phyloP scores from a whole-genome alignment of 1,139 yeast genomes.

The Pneumocystis murina region DNA sequence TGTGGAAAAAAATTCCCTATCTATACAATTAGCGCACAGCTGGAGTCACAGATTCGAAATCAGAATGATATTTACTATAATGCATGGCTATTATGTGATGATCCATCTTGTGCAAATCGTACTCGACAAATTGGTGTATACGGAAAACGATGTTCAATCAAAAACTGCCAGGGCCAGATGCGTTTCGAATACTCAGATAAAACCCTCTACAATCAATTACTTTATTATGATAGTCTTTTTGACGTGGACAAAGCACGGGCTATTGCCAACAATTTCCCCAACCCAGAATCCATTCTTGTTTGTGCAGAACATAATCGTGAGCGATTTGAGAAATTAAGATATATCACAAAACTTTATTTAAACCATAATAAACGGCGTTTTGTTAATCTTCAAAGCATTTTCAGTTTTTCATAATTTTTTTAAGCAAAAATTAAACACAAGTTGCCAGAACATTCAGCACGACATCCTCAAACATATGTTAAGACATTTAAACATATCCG shows the following conservation, averaged over 20 bases:
- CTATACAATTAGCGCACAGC: slow-evolving; percentile 49
- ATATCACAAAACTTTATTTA: slow-evolving; percentile 62
- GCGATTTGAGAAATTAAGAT: slow-evolving; percentile 40
- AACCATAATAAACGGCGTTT: slow-evolving; percentile 78
- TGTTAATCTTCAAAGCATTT: slow-evolving; percentile 73
- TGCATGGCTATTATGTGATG: slow-evolving; percentile 77
- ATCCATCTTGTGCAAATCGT: slow-evolving; percentile 59
- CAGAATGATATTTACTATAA: slow-evolving; percentile 68
- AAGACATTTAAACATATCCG: too few relatives aligned
- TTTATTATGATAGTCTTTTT: slow-evolving; percentile 53
- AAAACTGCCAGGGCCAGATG: slow-evolving; percentile 45
- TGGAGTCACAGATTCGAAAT: slow-evolving; percentile 54
- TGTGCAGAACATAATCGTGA: slow-evolving; percentile 68
- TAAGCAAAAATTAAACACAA: background rate
- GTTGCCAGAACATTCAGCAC: background rate
- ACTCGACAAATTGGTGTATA: slow-evolving; percentile 83
- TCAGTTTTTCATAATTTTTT: slow-evolving; percentile 21
- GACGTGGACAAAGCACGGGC: slow-evolving; percentile 62
- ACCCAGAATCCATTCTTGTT: slow-evolving; percentile 43
- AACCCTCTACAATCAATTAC: slow-evolving; percentile 70
- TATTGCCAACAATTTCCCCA: slow-evolving; percentile 11
- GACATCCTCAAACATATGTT: background rate
- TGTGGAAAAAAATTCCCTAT: slow-evolving; percentile 30
- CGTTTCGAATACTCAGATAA: slow-evolving; percentile 62
- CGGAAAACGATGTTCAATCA: slow-evolving; percentile 60